phyloP scores from a whole-genome alignment of 2,329 filamentous ascomycete species.

The Rhynchosporium secalis region DNA sequence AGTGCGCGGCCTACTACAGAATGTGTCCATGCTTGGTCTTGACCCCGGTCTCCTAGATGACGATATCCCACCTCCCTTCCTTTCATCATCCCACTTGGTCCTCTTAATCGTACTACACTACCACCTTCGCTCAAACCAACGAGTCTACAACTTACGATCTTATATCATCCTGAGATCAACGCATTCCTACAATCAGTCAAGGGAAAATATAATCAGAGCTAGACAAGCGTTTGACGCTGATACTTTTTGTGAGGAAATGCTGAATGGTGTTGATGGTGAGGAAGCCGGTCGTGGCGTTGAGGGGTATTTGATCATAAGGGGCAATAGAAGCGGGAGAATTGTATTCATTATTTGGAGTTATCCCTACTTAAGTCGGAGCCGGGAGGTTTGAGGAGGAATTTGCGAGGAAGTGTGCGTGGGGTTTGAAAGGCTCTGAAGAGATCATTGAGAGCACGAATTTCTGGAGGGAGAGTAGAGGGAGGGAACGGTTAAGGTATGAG shows the following conservation, averaged over 20 bases:
- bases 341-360: conserved; percentile 52
- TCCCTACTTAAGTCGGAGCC: conserved; percentile 46
- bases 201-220: conserved; percentile 44
- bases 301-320: not conserved
- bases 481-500: conserved; percentile 21
- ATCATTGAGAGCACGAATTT: conserved; percentile 43
- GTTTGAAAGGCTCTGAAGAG: conserved; percentile 43
- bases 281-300: not conserved
- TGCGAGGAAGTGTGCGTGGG: conserved; percentile 47
- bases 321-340: conserved; percentile 25
- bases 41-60: conserved; percentile 23
- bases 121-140: conserved; percentile 42
- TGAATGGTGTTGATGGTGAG: conserved; percentile 33
- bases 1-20: conserved; percentile 41
- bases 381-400: conserved; percentile 50
- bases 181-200: conserved; percentile 42
- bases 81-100: not conserved
- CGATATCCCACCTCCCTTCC: conserved; percentile 29
- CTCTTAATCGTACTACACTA: conserved; percentile 9
- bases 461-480: conserved; percentile 40
- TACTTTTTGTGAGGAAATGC: conserved; percentile 43
- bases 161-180: conserved; percentile 46
- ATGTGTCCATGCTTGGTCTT: conserved; percentile 38
- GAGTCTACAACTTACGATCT: conserved; percentile 39
- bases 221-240: conserved; percentile 40